A percentile compares a stretch with the other conserved stretches of the same genome.
These are phyloP conservation scores for Puccinia sorghi DNA, from an alignment of 1,284 basidiomycete genomes.

Conservation along the genomic window DNA sequence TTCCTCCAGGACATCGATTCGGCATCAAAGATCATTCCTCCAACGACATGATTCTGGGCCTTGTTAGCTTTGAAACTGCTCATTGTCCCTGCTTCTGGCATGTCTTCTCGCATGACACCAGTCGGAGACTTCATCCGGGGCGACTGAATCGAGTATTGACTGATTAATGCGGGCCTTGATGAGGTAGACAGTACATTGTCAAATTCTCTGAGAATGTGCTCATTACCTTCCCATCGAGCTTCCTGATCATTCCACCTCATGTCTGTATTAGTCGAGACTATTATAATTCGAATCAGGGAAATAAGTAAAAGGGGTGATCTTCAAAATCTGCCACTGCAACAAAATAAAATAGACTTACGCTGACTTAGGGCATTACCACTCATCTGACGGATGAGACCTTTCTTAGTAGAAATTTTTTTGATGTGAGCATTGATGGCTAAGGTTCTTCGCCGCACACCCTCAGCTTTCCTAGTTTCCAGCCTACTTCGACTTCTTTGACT, in stretches of 20 bases:
- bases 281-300: constrained; percentile 60
- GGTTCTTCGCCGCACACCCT: constrained; percentile 73
- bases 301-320: too few relatives aligned
- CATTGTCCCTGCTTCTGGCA: constrained; percentile 62
- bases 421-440: constrained; percentile 28
- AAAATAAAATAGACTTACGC: constrained; percentile 16
- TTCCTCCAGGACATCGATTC: constrained; percentile 85
- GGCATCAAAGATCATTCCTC: constrained; percentile 97
- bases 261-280: constrained; percentile 73
- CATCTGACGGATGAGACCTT: constrained; percentile 49
- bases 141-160: constrained; percentile 67
- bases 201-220: constrained; percentile 82
- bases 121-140: constrained; percentile 66
- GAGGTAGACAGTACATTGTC: constrained; percentile 78
- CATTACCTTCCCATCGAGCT: constrained; percentile 94
- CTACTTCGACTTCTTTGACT: constrained; percentile 59
- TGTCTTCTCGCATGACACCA: constrained; percentile 59
- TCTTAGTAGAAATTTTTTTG: constrained; percentile 26
- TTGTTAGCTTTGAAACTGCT: constrained; percentile 39
- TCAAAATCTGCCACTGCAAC: too few relatives aligned
- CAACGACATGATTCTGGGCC: constrained; percentile 69
- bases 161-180: constrained; percentile 89
- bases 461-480: constrained; percentile 64
- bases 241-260: constrained; percentile 94
- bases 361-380: constrained; percentile 40